Evolutionary conservation across 129 eudicot genomes (phyloP), one percentile per base, ranked within the genome.

Genomic region (Pittosporum tobira): DNA sequence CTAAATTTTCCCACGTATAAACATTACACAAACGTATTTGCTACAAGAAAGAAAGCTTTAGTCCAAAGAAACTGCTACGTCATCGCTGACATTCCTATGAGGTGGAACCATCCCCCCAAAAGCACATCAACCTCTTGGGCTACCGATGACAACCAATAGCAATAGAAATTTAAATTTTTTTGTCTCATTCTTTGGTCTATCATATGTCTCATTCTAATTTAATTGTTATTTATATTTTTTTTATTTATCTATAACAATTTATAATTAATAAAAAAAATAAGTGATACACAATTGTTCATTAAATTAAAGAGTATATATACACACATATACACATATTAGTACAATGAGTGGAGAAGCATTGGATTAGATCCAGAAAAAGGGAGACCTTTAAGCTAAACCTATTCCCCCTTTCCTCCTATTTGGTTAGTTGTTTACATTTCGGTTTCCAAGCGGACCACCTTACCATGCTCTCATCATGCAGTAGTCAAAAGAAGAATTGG

Each of bases 401-500:
- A 13, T 48, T 36, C 26, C 58, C 25, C 27, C 57, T 47, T 25
- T 20, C 22, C 14, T 8, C 28, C 14, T 31, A 7, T 0, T 55
- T 45, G 0, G 6, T 37, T 57, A n/a, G 36, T 37, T 31, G 61
- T 56, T 31, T 54, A 54, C 60, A 56, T 3, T 30, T 56, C 23
- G 61, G 38, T 28, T 29, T 62, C 46, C 14, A 62, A 28, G n/a
- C 40, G n/a, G 59, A 29, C 42, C 57, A 47, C 67, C n/a, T n/a
- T 37, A 62, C 20, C 11, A 12, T 59, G 75, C 44, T 60, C 46
- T 43, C 46, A 59, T 21, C 61, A 36, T 61, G 46, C n/a, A n/a
- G n/a, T 54, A 61, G 73, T 68, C 73, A 67, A 67, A 55, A 42
- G 29, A 62, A 57, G 47, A 62, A 43, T 37, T 62, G 62, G 49